Evolutionary conservation across 2,329 filamentous ascomycete species (phyloP), one percentile per base, ranked within the genome.

Genomic region (Scedosporium minutisporum): DNA sequence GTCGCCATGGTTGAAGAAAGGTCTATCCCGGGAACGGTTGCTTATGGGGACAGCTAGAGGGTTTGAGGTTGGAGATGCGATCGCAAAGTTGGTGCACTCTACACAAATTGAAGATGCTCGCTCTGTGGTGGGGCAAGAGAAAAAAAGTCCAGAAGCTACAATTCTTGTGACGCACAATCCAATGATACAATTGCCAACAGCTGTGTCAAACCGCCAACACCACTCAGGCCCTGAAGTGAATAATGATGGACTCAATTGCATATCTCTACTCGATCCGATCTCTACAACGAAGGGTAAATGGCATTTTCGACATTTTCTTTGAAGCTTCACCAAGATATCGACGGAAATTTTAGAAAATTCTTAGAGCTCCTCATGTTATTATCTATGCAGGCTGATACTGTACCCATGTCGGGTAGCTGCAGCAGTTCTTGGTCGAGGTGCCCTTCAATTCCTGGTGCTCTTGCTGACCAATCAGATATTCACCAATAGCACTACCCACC

Each of bases 1-100:
- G 76, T 78, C 59, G 72, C 73, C 76, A 78, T 79, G 62, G 58
- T 67, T 14, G 25, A n/a, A n/a, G 48, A 27, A 14, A 38, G 25
- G 25, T 14, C 53, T 21, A 21, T 21, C 18, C n/a, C 2, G 6
- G 44, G 6, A n/a, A 21, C 44, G 44, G 18, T 18, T 21, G 14
- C 44, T 48, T 21, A 16, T 21, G n/a, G 44, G 16, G 9, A 48
- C n/a, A 18, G 44, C 6, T 48, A 7, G 2, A 10, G 6, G 12
- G 42, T 2, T 48, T 38, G 33, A 38, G 33, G 33, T 38, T 38
- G 33, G 33, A 38, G 33, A 14, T 48, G 44, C 4, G n/a, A 48
- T 48, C 21, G 44, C 44, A 48, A 48, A 5, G n/a, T 23, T 3
- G 21, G 16, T 48, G 10, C 6, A 38, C 33, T 9, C 5, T 6